Evolutionary conservation across 768 basidiomycete species (phyloP).

Genomic region (Hebeloma cylindrosporum): DNA sequence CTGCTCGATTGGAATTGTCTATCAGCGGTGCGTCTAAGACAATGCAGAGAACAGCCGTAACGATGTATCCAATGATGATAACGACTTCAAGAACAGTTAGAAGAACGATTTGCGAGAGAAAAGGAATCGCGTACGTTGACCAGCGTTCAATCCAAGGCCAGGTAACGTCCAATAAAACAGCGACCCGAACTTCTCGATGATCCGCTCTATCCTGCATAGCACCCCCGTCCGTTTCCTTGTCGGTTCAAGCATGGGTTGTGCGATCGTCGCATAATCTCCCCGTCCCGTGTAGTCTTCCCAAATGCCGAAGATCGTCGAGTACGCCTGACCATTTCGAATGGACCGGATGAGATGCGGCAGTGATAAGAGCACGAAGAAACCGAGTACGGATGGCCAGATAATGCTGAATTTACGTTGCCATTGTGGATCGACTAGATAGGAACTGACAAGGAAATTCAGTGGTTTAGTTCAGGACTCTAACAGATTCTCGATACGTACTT

Average conservation of each 20-base stretch:
- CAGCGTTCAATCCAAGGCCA: constrained; percentile 11
- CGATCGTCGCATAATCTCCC: neutral
- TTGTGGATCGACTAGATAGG: constrained; percentile 73
- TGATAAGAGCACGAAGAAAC: constrained; percentile 45
- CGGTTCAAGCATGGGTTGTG: neutral
- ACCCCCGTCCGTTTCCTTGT: neutral
- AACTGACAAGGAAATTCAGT: constrained; percentile 38
- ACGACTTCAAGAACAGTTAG: neutral
- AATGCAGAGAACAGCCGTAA: constrained; percentile 7
- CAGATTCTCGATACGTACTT: no score
- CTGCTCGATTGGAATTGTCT: constrained; percentile 12
- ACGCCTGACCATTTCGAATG: constrained; percentile 6
- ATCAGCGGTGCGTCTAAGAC: constrained; percentile 11
- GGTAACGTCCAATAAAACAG: constrained; percentile 10
- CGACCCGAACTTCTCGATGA: neutral
- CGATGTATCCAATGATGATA: constrained; percentile 1
- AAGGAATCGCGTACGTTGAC: constrained; percentile 18
- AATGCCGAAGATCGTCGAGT: neutral
- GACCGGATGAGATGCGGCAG: constrained; percentile 15
- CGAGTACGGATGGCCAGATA: constrained; percentile 65
- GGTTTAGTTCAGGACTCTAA: no score
- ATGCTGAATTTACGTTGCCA: constrained; percentile 75
- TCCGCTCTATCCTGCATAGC: neutral
- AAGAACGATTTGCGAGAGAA: constrained; percentile 14
- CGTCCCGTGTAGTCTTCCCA: neutral